Conservation (phyloP, 179 eudicot species). For the Carnegiea gigantea region DNA sequence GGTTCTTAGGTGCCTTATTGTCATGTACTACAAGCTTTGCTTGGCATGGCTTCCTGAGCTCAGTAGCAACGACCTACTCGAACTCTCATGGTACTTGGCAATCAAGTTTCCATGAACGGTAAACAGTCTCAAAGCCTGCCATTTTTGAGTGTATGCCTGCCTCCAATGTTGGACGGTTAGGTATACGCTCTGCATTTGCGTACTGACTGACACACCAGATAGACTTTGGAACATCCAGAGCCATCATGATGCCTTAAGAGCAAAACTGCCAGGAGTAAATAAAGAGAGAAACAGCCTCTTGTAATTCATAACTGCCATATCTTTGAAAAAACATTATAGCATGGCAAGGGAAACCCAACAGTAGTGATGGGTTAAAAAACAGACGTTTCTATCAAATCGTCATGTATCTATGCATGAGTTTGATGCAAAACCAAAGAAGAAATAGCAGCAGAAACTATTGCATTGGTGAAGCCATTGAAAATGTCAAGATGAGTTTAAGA, state of each 20-base stretch:
- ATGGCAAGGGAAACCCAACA: not conserved
- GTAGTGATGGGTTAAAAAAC: not conserved
- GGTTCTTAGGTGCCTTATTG: too few species aligned
- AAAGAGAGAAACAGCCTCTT: not conserved
- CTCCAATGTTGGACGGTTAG: too few species aligned
- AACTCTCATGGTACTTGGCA: too few species aligned
- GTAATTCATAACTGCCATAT: not conserved
- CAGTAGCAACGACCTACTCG: too few species aligned
- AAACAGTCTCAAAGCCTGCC: too few species aligned
- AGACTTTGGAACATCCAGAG: too few species aligned
- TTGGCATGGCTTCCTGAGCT: too few species aligned
- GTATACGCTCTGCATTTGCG: too few species aligned
- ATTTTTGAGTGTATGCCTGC: too few species aligned
- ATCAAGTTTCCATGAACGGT: too few species aligned
- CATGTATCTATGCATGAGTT: not conserved
- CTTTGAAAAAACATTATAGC: not conserved
- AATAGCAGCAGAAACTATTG: not conserved
- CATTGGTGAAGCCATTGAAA: not conserved
- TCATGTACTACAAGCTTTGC: too few species aligned
- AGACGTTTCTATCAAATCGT: not conserved
- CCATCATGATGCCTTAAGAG: not conserved
- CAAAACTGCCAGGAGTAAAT: not conserved
- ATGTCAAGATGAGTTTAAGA: conserved; percentile 20
- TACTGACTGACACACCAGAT: too few species aligned
- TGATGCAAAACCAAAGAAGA: not conserved